phyloP scores from a whole-genome alignment of 2,329 filamentous ascomycete genomes.

The Aspergillus chevalieri region DNA sequence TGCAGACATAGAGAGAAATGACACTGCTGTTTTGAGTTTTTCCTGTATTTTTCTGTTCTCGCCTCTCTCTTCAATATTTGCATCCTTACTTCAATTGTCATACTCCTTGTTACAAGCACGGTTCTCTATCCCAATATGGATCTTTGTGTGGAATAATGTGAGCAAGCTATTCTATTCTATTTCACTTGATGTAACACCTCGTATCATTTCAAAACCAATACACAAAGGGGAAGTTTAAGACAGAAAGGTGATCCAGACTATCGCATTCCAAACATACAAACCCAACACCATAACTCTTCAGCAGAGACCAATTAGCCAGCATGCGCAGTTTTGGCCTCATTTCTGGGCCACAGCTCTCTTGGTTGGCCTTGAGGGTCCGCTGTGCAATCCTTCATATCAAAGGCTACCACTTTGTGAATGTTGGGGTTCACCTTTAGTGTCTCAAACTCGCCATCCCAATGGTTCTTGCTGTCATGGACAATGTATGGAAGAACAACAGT shows the following conservation, averaged over 20 bases:
- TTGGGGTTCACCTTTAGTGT: neutral
- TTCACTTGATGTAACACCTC: neutral
- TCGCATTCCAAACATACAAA: neutral
- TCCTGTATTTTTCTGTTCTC: too few relatives aligned
- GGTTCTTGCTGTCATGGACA: neutral
- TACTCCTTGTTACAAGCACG: too few relatives aligned
- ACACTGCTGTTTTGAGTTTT: too few relatives aligned
- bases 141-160: too few relatives aligned
- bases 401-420: neutral
- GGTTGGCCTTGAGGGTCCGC: neutral
- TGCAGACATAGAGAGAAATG: too few relatives aligned
- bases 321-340: neutral
- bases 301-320: neutral
- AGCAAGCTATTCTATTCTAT: too few relatives aligned
- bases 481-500: neutral
- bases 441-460: neutral
- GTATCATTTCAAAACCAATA: neutral
- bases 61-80: too few relatives aligned
- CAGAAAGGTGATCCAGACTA: neutral
- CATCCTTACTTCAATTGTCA: too few relatives aligned
- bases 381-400: neutral
- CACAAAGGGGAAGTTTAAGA: neutral
- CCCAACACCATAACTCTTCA: neutral
- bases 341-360: neutral
- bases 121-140: too few relatives aligned